phyloP scores from a whole-genome alignment of 1,139 yeast genomes.

The Candida glucosophila region DNA sequence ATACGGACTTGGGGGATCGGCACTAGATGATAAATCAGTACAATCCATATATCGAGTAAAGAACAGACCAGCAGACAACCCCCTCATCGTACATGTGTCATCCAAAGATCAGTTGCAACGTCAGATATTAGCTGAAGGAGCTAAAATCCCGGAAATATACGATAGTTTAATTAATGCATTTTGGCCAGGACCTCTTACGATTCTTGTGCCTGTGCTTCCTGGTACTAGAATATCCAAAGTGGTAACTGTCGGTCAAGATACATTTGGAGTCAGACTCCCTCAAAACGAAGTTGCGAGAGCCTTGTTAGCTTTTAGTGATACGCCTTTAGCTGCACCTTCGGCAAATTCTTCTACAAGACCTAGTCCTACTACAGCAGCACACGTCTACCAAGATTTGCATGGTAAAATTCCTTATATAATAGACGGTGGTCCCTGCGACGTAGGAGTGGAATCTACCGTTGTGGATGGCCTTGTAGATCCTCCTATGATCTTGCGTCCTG shows the following conservation, averaged over 20 bases:
- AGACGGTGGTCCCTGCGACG: slow-evolving; percentile 87
- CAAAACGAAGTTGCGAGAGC: slow-evolving; percentile 86
- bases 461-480: slow-evolving; percentile 81
- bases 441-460: slow-evolving; percentile 92
- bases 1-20: slow-evolving; percentile 89
- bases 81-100: slow-evolving; percentile 82
- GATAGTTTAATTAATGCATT: slow-evolving; percentile 50
- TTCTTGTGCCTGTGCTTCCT: slow-evolving; percentile 58
- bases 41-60: slow-evolving; percentile 74
- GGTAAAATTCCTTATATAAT: slow-evolving; percentile 78
- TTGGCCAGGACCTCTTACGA: slow-evolving; percentile 97
- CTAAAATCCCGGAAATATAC: slow-evolving; percentile 59
- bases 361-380: slow-evolving; percentile 82
- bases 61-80: slow-evolving; percentile 92
- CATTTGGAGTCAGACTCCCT: slow-evolving; percentile 90
- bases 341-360: slow-evolving; percentile 96
- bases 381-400: slow-evolving; percentile 70
- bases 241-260: slow-evolving; percentile 80
- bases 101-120: slow-evolving; percentile 64
- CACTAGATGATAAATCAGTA: slow-evolving; percentile 67
- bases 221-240: slow-evolving; percentile 52
- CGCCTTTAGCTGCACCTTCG: slow-evolving; percentile 94
- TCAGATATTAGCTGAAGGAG: slow-evolving; percentile 36
- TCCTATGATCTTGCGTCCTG: slow-evolving; percentile 87
- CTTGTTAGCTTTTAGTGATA: slow-evolving; percentile 72